These are phyloP conservation scores for Phytophthora cactorum DNA, from an alignment of 352 stramenopile genomes.

Conservation along the genomic window DNA sequence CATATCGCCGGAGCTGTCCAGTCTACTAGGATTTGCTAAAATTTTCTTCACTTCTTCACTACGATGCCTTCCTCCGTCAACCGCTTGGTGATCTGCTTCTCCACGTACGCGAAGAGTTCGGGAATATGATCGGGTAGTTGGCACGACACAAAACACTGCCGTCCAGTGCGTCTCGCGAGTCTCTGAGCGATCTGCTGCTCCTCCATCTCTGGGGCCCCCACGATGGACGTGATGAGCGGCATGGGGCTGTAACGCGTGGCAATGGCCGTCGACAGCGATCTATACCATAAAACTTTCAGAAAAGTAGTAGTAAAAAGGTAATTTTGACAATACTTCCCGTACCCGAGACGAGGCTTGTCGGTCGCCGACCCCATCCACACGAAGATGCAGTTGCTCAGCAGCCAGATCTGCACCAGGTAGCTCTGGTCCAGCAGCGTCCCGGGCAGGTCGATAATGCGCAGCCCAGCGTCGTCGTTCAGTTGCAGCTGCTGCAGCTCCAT, in stretches of 20 bases:
- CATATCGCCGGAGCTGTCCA: too few species aligned
- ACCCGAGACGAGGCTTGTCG: constrained; percentile 46
- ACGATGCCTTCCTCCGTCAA: constrained; percentile 62
- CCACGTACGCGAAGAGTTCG: constrained; percentile 74
- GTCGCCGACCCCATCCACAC: constrained; percentile 76
- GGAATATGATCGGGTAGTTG: constrained; percentile 75
- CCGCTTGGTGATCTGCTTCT: constrained; percentile 63
- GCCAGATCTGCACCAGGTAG: constrained; percentile 78
- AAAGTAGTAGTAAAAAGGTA: constrained; percentile 1
- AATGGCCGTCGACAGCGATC: constrained; percentile 81
- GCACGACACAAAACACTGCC: constrained; percentile 85
- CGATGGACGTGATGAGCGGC: constrained; percentile 77
- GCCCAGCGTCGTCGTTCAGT: constrained; percentile 12
- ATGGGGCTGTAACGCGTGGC: constrained; percentile 81
- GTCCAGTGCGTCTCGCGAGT: constrained; percentile 62
- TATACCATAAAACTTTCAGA: constrained; percentile 19
- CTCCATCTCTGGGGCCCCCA: constrained; percentile 71
- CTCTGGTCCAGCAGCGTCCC: constrained; percentile 71
- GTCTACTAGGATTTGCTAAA: background rate
- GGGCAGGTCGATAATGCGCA: constrained; percentile 60
- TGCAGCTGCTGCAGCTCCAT: constrained; percentile 22
- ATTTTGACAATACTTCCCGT: background rate
- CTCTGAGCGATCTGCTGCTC: constrained; percentile 86
- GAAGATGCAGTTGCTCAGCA: constrained; percentile 69
- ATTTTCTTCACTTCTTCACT: constrained; percentile 11